Evolutionary conservation across 495 filamentous ascomycete species (phyloP), one percentile per base, ranked within the genome.

Genomic region (Penicillium manginii): DNA sequence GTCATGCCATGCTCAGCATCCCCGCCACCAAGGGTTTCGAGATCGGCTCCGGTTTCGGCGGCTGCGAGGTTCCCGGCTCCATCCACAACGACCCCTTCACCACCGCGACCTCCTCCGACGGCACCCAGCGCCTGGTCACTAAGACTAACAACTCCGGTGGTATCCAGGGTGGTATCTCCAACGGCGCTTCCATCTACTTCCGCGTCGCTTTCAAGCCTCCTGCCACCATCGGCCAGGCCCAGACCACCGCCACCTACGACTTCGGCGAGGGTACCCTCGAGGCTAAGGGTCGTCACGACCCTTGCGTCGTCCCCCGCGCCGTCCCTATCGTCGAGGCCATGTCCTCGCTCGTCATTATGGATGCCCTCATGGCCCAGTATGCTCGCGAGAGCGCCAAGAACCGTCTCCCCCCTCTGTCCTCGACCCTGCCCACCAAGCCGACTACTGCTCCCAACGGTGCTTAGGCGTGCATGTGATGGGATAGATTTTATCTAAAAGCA

Each of bases 21-120:
- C 96, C 94, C 11, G 94, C 94, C 6, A 96, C 93, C 21, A 98
- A 98, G 74, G 93, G 90, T 52, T 98, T 98, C 74, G 93, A 98
- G 67, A 88, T 98, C 65, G 94, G 96, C 50, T 96, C 91, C 52
- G 94, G 94, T 18, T 97, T 98, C 73, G 87, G 85, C 43, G 93
- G 93, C 52, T 92, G 88, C 66, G 87, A 92, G 67, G 77, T 98
- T 7, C 91, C 92, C 2, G 94, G 94, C 15, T 96, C 92, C 4
- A 83, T 85, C 33, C 93, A 98, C 82, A 98, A 98, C 74, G 94
- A 98, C 71, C 81, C 91, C 55, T 98, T 98, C 72, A 78, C 94
- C 21, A 69, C 85, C 18, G 70, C 1, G 26, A 29, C 80, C 50
- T 68, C 73, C 14, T 68, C 65, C n/a, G 78, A 74, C 29, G 73